Evolutionary conservation across 306 rosid genomes (phyloP).

Genomic region (Fagus crenata): DNA sequence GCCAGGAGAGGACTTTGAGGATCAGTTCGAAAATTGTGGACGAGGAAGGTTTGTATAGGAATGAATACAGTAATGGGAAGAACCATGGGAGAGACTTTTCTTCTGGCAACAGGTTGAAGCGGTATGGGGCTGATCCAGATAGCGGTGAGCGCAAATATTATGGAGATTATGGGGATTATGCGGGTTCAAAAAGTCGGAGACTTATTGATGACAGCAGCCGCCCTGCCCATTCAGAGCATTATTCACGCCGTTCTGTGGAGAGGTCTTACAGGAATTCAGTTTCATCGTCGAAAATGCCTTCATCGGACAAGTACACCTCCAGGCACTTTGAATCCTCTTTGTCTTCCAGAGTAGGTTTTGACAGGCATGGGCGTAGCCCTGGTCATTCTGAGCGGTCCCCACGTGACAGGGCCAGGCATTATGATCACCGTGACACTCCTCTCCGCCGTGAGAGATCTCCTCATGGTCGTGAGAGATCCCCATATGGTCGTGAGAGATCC

Average conservation of each 20-base stretch:
- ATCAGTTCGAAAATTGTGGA: conserved; percentile 81
- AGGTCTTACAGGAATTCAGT: conserved; percentile 57
- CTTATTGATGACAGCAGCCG: conserved; percentile 71
- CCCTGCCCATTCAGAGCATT: conserved; percentile 54
- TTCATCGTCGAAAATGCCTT: conserved; percentile 48
- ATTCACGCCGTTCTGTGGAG: conserved; percentile 65
- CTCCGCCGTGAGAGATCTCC: conserved; percentile 48
- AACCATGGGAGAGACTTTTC: conserved; percentile 59
- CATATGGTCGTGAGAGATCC: too few species aligned
- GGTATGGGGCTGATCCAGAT: conserved; percentile 67
- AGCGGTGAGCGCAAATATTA: conserved; percentile 62
- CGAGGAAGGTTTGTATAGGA: conserved; percentile 56
- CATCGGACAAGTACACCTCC: conserved; percentile 65
- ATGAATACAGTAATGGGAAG: conserved; percentile 71
- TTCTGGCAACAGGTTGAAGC: conserved; percentile 72
- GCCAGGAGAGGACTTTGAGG: conserved; percentile 63
- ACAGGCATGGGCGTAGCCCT: conserved; percentile 86
- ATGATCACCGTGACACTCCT: conserved; percentile 71
- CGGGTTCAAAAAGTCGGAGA: conserved; percentile 62
- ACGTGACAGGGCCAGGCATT: conserved; percentile 61
- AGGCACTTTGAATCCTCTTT: conserved; percentile 71
- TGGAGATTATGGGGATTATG: conserved; percentile 60
- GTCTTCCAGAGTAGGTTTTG: conserved; percentile 60
- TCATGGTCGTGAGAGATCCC: conserved; percentile 51
- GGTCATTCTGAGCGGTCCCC: conserved; percentile 87